Percentiles rank a stretch among this genome's conserved stretches.
Conservation (phyloP, 1,139 yeast genomes). For the Taphrina deformans region DNA sequence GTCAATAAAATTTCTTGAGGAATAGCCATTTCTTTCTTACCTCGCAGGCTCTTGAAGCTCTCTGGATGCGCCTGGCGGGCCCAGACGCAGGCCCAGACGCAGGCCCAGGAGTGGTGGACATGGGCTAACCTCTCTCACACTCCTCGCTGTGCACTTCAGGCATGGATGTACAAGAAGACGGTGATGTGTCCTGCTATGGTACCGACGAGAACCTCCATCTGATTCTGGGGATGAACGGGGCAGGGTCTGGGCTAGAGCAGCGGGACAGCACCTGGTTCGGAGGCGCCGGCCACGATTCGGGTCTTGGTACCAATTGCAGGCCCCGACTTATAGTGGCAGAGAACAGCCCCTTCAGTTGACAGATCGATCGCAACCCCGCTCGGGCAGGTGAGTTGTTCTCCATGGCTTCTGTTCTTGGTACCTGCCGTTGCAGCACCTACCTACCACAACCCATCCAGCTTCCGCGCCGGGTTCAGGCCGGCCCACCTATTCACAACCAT, state of each 20-base stretch:
- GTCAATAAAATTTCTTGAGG: not conserved
- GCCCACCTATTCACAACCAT: too few relatives aligned
- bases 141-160: not conserved
- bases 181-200: not conserved
- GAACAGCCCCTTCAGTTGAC: not conserved
- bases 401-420: too few relatives aligned
- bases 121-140: not conserved
- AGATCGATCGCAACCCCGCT: not conserved
- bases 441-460: too few relatives aligned
- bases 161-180: too few relatives aligned
- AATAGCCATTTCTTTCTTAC: not conserved
- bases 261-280: not conserved
- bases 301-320: not conserved
- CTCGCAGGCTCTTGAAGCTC: slow-evolving; percentile 34
- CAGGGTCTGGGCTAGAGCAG: not conserved
- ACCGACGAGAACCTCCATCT: not conserved
- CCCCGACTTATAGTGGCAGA: not conserved
- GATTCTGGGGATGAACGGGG: not conserved
- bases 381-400: too few relatives aligned
- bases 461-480: too few relatives aligned
- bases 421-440: too few relatives aligned
- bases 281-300: not conserved
- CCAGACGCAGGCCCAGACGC: too few relatives aligned
- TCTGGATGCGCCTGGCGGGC: slow-evolving; percentile 25
- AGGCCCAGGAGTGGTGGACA: slow-evolving; percentile 3